A percentile compares a stretch with the other conserved stretches of the same genome.
Conservation (phyloP, 2,329 filamentous ascomycete species). For the Pestalotiopsis sp. region DNA sequence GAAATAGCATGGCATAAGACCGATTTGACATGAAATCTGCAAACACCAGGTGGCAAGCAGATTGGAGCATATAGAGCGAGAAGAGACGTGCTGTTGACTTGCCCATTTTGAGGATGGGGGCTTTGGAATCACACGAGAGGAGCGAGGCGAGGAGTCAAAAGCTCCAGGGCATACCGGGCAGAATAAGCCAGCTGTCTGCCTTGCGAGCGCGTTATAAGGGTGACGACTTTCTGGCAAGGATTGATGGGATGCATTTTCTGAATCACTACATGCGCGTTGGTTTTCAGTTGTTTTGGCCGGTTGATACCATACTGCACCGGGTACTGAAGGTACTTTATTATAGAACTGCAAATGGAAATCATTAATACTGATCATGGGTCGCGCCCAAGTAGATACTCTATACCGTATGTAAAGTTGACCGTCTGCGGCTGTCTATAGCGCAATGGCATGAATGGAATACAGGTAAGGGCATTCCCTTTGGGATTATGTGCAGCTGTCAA, state of each 20-base stretch:
- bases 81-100: neutral
- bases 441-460: neutral
- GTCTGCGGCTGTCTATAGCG: too few species aligned
- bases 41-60: neutral
- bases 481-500: too few species aligned
- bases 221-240: neutral
- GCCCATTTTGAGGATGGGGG: neutral
- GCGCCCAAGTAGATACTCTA: too few species aligned
- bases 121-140: neutral
- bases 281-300: neutral
- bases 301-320: slow-evolving; percentile 10
- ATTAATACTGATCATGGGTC: neutral
- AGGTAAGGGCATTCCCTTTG: neutral
- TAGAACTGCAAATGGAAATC: slow-evolving; percentile 1
- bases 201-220: neutral
- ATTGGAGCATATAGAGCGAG: neutral
- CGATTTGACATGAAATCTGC: neutral
- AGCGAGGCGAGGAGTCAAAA: neutral
- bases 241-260: neutral
- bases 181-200: neutral
- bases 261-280: slow-evolving; percentile 3
- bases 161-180: neutral
- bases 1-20: neutral
- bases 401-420: too few species aligned
- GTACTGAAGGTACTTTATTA: slow-evolving; percentile 3